Evolutionary conservation across 169 alveolate genomes (phyloP), one percentile per base, ranked within the genome.

Genomic region (Plasmodium sp.): DNA sequence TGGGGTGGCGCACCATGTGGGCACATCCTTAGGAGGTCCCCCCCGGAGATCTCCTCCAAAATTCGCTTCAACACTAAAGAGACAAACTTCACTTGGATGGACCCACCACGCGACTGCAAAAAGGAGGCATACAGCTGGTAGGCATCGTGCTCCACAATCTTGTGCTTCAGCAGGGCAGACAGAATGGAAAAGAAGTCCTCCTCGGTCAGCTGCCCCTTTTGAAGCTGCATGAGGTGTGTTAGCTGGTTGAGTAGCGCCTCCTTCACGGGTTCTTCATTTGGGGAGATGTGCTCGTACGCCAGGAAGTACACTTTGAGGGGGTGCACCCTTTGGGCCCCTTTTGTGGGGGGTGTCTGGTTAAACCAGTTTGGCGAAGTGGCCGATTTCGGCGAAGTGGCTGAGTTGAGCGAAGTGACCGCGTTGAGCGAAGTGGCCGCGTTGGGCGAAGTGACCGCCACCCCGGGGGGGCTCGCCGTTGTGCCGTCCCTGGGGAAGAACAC

Each of bases 171-270:
- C 0, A 86, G 72, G 7, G 82, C 48, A 0, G 93, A 86, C 14
- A 86, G n/a, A 51, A 86, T 86, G 62, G 27, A 79, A 54, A 36
- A 86, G 33, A 75, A 86, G 39, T 86, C 81, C 18, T 86, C 93
- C 67, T 54, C 93, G 5, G 18, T 74, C 54, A 86, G 67, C 0
- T 54, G 36, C 45, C 48, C 81, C 81, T 36, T 34, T 56, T 86
- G 72, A 9, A 18, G 16, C 45, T 75, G 62, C 12, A 86, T 43
- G 1, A 86, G 36, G 9, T 39, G 34, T 6, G 58, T 74, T 75
- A 86, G 36, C 43, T 34, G 31, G 33, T 14, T 9, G 3, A 75
- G 67, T 75, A 79, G 18, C 5, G 73, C 48, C 9, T 72, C 84
- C 36, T 34, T 67, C 45, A 22, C 12, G 4, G 5, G 14, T 36